These are phyloP conservation scores for Hygrophila difformis DNA, from an alignment of 257 asterid genomes.

Conservation along the genomic window DNA sequence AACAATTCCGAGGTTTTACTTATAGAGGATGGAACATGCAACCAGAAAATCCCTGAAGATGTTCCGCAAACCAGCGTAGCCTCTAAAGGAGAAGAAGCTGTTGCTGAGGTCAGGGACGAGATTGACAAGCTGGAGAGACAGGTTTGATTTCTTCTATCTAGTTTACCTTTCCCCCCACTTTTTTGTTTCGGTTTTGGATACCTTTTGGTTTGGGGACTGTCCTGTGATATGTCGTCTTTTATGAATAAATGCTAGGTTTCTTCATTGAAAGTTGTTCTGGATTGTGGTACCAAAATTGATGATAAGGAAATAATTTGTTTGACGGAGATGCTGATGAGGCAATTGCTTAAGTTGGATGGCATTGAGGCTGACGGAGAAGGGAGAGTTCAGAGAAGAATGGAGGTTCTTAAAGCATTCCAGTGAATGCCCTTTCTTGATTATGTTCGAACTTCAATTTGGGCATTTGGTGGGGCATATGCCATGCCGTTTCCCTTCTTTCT, in stretches of 20 bases:
- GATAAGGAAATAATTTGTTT: conserved; percentile 49
- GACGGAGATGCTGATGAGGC: conserved; percentile 89
- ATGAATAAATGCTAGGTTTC: conserved; percentile 33
- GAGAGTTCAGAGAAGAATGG: conserved; percentile 65
- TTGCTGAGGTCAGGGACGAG: conserved; percentile 58
- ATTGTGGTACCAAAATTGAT: conserved; percentile 48
- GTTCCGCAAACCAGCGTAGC: conserved; percentile 27
- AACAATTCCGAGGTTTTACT: conserved; percentile 53
- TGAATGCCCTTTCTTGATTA: no score
- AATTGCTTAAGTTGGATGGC: conserved; percentile 71
- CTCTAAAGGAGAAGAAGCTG: conserved; percentile 54
- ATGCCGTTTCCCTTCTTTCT: no score
- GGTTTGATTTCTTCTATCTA: conserved; percentile 25
- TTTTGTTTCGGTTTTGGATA: not conserved
- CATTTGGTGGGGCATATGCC: no score
- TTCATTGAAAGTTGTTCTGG: conserved; percentile 55
- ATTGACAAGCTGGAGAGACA: conserved; percentile 64
- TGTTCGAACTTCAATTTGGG: no score
- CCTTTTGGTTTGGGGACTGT: not conserved
- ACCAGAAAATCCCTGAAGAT: conserved; percentile 22
- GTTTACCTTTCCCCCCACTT: not conserved
- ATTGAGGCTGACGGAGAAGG: conserved; percentile 94
- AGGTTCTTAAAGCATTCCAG: no score
- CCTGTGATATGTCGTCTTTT: not conserved
- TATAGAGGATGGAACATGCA: conserved; percentile 29